Base-by-base conservation (phyloP, 352 stramenopile genomes). In the Phytopythium sindhum region DNA sequence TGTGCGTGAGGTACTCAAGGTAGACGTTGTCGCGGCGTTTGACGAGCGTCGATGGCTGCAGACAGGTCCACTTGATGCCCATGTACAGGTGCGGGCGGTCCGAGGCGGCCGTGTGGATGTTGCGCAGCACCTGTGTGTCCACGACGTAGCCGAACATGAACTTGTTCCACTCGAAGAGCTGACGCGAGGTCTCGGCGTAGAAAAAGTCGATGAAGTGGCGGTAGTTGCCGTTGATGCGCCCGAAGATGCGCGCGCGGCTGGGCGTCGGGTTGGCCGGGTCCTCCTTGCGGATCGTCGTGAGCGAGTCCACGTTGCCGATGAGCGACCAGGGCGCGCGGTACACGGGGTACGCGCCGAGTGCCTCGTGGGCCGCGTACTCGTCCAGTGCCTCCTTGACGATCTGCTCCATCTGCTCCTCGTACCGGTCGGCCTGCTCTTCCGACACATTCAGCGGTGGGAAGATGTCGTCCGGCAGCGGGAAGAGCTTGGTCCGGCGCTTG, bases 11-110 rank as follows among this genome's bases (percentile, higher is more conserved):
- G 64, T 90, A 92, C 70, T 95, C 86, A 41, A 95, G 63, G 57
- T 81, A 91, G 57, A 78, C 86, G 60, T 80, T 78, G 72, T 95
- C 81, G 37, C 78, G 73, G 60, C 90, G 90, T 39, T 74, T 74
- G 19, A 83, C 72, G 53, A 92, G 78, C 60, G 78, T 65, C 19
- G 78, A 78, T 42, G 79, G 75, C 47, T 83, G 74, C 39, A 91
- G 61, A 55, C 81, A 90, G 31, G 84, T 66, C 86, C 86, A 95
- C 63, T 95, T 95, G 74, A 95, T 83, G 47, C 86, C 86, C 60
- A 95, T 67, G 48, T 93, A 95, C 57, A 78, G 24, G 51, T 86
- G 73, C 1, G 76, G 62, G 41, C 76, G 70, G 23, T 59, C 33
- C 7, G 68, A 74, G 39, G 68, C 65, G 44, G 80, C 73, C n/a